These are phyloP conservation scores for Stemphylium vesicarium DNA, from an alignment of 2,329 filamentous ascomycete genomes.

Conservation along the genomic window DNA sequence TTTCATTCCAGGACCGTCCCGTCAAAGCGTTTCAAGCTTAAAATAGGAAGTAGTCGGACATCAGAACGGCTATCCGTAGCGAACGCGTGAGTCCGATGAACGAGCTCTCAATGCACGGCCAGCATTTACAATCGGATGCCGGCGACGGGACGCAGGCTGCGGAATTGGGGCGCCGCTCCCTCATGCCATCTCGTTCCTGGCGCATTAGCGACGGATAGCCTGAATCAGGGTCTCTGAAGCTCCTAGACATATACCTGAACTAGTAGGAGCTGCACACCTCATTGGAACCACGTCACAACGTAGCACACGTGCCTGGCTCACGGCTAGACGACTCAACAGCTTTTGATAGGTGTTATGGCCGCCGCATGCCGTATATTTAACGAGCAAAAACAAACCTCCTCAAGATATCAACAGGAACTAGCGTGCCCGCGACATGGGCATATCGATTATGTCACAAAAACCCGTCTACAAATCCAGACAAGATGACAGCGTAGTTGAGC, in stretches of 20 bases:
- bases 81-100: background rate
- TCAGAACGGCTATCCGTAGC: background rate
- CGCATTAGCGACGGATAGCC: background rate
- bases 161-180: background rate
- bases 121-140: background rate
- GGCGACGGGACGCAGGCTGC: background rate
- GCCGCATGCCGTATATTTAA: background rate
- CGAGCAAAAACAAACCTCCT: too few relatives aligned
- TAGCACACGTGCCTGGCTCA: background rate
- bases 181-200: background rate
- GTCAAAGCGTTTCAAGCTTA: constrained; percentile 2
- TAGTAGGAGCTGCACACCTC: background rate
- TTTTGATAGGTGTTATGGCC: background rate
- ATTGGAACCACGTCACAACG: background rate
- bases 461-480: too few relatives aligned
- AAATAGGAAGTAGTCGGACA: background rate
- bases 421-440: too few relatives aligned
- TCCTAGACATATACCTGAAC: background rate
- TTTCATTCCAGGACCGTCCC: background rate
- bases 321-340: background rate
- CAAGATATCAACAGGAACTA: too few relatives aligned
- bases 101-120: background rate
- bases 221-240: background rate
- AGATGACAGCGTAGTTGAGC: background rate
- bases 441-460: too few relatives aligned